Evolutionary conservation across 805 yeast genomes (phyloP), one percentile per base, ranked within the genome.

Genomic region (Candida hispaniensis): DNA sequence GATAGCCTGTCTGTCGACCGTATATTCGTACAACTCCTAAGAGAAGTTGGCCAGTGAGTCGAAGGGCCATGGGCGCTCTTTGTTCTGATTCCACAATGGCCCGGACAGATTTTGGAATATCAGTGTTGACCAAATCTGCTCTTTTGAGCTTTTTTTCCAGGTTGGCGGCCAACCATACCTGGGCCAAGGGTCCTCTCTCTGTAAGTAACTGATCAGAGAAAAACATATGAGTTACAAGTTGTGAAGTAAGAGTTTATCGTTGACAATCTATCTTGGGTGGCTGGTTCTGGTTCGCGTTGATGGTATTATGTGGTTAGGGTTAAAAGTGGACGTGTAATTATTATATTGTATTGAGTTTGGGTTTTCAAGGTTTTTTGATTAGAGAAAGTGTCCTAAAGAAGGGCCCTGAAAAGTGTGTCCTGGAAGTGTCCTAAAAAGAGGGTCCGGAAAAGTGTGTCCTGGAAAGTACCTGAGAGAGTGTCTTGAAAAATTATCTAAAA

Each of bases 91-190:
- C 60, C 25, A 70, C 74, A 46, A 79, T 73, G 14, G 80, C 83
- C 41, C 66, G 62, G 17, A 78, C 70, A 11, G 86, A 76, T 41
- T 73, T 68, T 9, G 69, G 52, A 40, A 86, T 75, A 47, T 79
- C 71, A 9, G 94, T 77, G 47, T 70, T 75, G 30, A 82, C 61
- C 27, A 77, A 63, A 50, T 80, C 88, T 35, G 71, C 72, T 47
- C 78, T 77, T 26, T 85, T 67, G 19, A 81, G 67, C 45, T 75
- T 77, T 47, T 73, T 72, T 47, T 85, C 93, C 57, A 85, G 67
- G 51, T 81, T 85, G 13, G 94, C 88, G 7, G 95, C 95, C 29
- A 85, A 64, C 95, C 95, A 85, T 6, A 83, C 85, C 44, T 77
- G 80, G 2, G 93, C 93, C 41, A 85, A 61, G 1, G 94, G 94